phyloP scores from a whole-genome alignment of 805 yeast species.

The Kurtzmaniella fragi region DNA sequence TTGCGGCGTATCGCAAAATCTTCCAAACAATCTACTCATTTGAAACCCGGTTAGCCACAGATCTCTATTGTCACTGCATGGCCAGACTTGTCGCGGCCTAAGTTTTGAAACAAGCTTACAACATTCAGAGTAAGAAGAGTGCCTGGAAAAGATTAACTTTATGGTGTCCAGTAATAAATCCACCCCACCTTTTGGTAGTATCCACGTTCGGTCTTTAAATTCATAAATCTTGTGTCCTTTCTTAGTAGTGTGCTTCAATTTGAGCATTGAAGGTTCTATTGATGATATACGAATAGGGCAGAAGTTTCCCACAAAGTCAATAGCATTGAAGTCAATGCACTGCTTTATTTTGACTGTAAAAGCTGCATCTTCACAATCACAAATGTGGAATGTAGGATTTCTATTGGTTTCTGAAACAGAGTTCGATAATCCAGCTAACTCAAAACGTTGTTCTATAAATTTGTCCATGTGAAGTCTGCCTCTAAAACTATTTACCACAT shows the following conservation, averaged over 20 bases:
- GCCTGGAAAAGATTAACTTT: constrained; percentile 39
- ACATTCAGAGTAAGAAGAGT: constrained; percentile 42
- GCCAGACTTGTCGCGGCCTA: constrained; percentile 38
- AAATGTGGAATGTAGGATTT: background rate
- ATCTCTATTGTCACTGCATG: constrained; percentile 29
- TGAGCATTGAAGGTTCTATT: constrained; percentile 4
- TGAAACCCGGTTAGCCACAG: constrained; percentile 36
- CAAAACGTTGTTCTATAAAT: constrained; percentile 4
- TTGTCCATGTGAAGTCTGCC: constrained; percentile 10
- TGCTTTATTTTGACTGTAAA: constrained; percentile 27
- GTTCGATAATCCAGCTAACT: background rate
- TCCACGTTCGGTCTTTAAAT: constrained; percentile 22
- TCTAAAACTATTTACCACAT: constrained; percentile 19
- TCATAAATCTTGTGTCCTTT: constrained; percentile 17
- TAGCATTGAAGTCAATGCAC: constrained; percentile 31
- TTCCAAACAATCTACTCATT: constrained; percentile 38
- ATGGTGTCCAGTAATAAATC: constrained; percentile 32
- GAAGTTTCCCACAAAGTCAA: constrained; percentile 26
- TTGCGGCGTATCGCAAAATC: constrained; percentile 15
- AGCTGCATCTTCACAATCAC: constrained; percentile 2
- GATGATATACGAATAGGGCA: constrained; percentile 15
- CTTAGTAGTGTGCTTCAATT: constrained; percentile 12
- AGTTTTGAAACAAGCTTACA: constrained; percentile 28
- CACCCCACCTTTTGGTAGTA: constrained; percentile 19
- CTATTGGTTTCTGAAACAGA: background rate